These are phyloP conservation scores for Macrotyloma uniflorum DNA, from an alignment of 306 rosid genomes.

Conservation along the genomic window DNA sequence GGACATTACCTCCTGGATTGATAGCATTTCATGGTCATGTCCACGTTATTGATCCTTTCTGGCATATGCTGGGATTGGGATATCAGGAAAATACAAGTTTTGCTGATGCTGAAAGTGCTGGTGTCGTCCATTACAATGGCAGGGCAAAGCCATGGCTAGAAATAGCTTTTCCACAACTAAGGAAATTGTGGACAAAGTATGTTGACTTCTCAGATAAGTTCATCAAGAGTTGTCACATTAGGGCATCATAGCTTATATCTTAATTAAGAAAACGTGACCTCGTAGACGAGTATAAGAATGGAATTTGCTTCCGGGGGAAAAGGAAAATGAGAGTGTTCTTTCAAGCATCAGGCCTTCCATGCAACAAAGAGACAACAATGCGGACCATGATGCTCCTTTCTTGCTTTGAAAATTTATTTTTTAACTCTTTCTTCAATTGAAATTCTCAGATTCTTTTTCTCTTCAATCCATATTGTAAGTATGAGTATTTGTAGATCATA, in stretches of 20 bases:
- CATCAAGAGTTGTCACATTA: slow-evolving; percentile 87
- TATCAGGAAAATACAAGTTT: slow-evolving; percentile 88
- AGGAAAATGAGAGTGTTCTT: slow-evolving; percentile 52
- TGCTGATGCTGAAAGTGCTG: slow-evolving; percentile 72
- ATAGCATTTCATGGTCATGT: slow-evolving; percentile 98
- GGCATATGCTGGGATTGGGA: slow-evolving; percentile 99
- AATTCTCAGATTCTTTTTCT: slow-evolving; percentile 51
- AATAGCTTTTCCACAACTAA: slow-evolving; percentile 81
- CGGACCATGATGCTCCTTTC: slow-evolving; percentile 46
- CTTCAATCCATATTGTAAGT: slow-evolving; percentile 49
- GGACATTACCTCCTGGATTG: slow-evolving; percentile 97
- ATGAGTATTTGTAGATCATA: slow-evolving; percentile 39
- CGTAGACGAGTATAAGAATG: slow-evolving; percentile 44
- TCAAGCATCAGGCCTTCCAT: slow-evolving; percentile 47
- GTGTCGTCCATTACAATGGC: slow-evolving; percentile 94
- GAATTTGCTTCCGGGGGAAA: slow-evolving; percentile 44
- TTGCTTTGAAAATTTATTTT: slow-evolving; percentile 31
- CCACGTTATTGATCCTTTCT: slow-evolving; percentile 81
- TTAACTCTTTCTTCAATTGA: slow-evolving; percentile 46
- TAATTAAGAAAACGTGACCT: slow-evolving; percentile 37
- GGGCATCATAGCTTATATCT: slow-evolving; percentile 59
- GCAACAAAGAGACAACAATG: slow-evolving; percentile 41
- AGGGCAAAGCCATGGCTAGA: slow-evolving; percentile 99
- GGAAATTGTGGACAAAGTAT: slow-evolving; percentile 81
- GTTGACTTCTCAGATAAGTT: slow-evolving; percentile 87